Percentiles rank a stretch among this genome's conserved stretches.
These are phyloP conservation scores for Tuber indicum DNA, from an alignment of 495 filamentous ascomycete species.

Conservation along the genomic window DNA sequence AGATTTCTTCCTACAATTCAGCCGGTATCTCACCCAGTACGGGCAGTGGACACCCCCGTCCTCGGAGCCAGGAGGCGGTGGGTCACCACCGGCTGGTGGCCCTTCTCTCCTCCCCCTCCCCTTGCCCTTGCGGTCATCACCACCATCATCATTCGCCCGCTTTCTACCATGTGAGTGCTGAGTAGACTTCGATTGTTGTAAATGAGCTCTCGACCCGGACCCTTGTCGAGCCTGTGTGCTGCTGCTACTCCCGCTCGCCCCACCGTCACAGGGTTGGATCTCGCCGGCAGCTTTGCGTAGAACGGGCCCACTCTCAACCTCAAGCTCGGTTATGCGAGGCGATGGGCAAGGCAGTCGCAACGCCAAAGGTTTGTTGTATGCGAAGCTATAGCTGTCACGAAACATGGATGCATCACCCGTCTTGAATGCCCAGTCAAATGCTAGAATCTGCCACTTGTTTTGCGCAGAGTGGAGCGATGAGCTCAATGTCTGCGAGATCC, in stretches of 20 bases:
- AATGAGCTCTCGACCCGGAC: neutral
- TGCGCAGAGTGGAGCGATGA: neutral
- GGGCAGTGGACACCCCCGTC: conserved; percentile 2
- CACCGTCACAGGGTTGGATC: neutral
- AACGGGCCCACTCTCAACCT: neutral
- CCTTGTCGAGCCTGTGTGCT: neutral
- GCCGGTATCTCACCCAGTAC: neutral
- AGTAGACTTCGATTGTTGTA: neutral
- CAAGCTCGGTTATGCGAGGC: neutral
- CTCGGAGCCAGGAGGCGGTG: neutral
- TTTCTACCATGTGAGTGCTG: neutral
- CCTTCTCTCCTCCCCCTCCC: conserved; percentile 8
- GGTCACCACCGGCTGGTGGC: neutral
- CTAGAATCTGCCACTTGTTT: neutral
- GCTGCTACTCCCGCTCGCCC: neutral
- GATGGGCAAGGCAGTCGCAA: neutral
- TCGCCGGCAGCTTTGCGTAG: neutral
- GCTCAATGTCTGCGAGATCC: neutral
- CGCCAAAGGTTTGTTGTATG: neutral
- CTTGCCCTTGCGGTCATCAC: neutral
- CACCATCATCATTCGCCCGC: neutral
- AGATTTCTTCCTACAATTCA: neutral
- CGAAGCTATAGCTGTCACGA: neutral
- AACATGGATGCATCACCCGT: neutral
- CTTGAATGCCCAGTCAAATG: conserved; percentile 10